Base-by-base conservation (phyloP, 768 basidiomycete genomes). In the Paxillus ammoniavirescens region DNA sequence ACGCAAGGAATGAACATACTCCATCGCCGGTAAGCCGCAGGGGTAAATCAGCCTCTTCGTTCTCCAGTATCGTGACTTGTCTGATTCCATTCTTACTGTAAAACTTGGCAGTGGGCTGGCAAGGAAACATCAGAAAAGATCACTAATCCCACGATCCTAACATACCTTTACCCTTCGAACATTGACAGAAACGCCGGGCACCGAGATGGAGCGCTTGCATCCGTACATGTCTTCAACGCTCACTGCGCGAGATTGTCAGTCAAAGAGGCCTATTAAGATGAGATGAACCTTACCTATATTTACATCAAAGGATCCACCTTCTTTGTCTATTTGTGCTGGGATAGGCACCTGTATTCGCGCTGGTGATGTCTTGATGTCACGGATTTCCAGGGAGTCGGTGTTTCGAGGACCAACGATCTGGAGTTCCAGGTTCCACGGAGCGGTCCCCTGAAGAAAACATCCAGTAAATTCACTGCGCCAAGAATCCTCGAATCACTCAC, bases 11-110 rank as follows among this genome's bases (percentile, higher is more conserved):
- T 17, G 14, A 4, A 73, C 86, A 56, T 70, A 96, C 95, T 45
- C 86, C 88, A 67, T 95, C 90, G 5, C 97, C 97, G 17, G 93
- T 95, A 48, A 99, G 73, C 26, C 94, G 82, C 40, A 98, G 72
- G 37, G 93, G 93, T 10, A 98, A 76, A 35, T 74, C 78, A 0
- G 86, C 86, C 37, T 73, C 72, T 54, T 92, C 87, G 41, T 86
- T 82, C 62, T 95, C 89, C 7, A 93, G 76, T 14, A 94, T 80
- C 5, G 82, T 81, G 8, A 86, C 71, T 42, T 75, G 75, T 7
- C 83, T 81, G 55, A 79, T 77, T 48, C 76, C 75, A 10, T 76
- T 75, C 59, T 79, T 81, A 33, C 87, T 85, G 63, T 93, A 93
- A 69, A 97, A 96, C 68, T 84, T 84, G 18, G 78, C 93, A 1